A percentile compares a stretch with the other conserved stretches of the same genome.
Conservation (phyloP, 2,329 filamentous ascomycete species). For the Cryphonectria parasitica region DNA sequence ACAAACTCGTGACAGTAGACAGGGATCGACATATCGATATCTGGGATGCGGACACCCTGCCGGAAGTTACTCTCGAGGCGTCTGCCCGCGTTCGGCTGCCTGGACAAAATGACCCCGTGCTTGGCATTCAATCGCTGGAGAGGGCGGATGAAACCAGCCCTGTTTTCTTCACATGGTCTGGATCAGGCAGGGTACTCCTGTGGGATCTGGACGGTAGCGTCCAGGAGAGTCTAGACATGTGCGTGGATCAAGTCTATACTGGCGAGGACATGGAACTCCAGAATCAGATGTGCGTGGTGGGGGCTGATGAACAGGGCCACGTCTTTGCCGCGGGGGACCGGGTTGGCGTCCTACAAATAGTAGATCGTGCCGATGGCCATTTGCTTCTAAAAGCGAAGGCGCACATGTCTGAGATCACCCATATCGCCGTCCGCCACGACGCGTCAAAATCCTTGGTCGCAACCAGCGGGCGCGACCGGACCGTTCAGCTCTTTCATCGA, state of each 20-base stretch:
- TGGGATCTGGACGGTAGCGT: slow-evolving; percentile 78
- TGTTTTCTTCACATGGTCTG: slow-evolving; percentile 88
- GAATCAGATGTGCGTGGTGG: slow-evolving; percentile 65
- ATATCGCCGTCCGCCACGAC: slow-evolving; percentile 72
- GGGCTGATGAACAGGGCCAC: slow-evolving; percentile 63
- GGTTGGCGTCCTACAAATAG: slow-evolving; percentile 76
- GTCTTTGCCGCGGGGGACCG: slow-evolving; percentile 84
- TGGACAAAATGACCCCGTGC: slow-evolving; percentile 65
- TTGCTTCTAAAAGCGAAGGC: slow-evolving; percentile 77
- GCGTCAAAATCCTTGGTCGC: slow-evolving; percentile 70
- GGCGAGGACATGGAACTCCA: slow-evolving; percentile 54
- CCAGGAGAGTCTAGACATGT: slow-evolving; percentile 65
- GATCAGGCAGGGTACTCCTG: slow-evolving; percentile 76
- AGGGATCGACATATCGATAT: slow-evolving; percentile 75
- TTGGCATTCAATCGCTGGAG: slow-evolving; percentile 72
- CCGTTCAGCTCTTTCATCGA: slow-evolving; percentile 83
- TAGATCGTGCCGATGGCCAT: slow-evolving; percentile 64
- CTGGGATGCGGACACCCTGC: slow-evolving; percentile 53
- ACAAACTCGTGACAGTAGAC: slow-evolving; percentile 76
- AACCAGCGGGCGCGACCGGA: slow-evolving; percentile 85
- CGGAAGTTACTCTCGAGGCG: slow-evolving; percentile 43
- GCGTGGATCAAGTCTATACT: slow-evolving; percentile 65
- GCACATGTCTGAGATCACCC: slow-evolving; percentile 83
- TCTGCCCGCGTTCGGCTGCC: slow-evolving; percentile 59
- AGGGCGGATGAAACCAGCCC: slow-evolving; percentile 64